These are phyloP conservation scores for Albizia julibrissin DNA, from an alignment of 306 rosid species.

Conservation along the genomic window DNA sequence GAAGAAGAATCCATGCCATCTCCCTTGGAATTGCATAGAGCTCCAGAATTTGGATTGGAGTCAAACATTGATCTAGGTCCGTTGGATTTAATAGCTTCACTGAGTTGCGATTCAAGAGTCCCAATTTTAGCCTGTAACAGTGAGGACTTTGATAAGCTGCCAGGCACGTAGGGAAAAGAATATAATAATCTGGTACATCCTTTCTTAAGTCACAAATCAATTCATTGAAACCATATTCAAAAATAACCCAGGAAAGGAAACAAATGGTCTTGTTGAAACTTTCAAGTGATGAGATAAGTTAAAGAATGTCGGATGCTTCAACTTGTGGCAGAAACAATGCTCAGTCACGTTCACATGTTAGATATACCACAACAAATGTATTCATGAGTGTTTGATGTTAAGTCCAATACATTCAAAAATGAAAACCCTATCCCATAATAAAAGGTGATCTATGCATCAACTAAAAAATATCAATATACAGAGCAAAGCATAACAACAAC, in stretches of 20 bases:
- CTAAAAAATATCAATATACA: not conserved
- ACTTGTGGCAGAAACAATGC: constrained; percentile 4
- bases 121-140: constrained; percentile 63
- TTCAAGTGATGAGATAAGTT: constrained; percentile 5
- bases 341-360: constrained; percentile 13
- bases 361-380: constrained; percentile 12
- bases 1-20: constrained; percentile 66
- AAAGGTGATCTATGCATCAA: not conserved
- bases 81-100: constrained; percentile 51
- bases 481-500: constrained; percentile 21
- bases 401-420: not conserved
- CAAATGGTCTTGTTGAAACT: constrained; percentile 21
- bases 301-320: not conserved
- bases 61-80: constrained; percentile 45
- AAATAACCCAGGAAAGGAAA: constrained; percentile 3
- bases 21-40: constrained; percentile 58
- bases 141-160: constrained; percentile 26
- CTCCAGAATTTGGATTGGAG: constrained; percentile 51
- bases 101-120: constrained; percentile 70
- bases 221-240: constrained; percentile 14
- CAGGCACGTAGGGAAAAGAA: constrained; percentile 20
- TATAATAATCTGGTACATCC: constrained; percentile 2
- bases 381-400: not conserved
- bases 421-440: not conserved
- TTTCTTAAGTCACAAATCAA: constrained; percentile 15